Evolutionary conservation across 345 rosid species (phyloP).

Genomic region (Arabis alpina): DNA sequence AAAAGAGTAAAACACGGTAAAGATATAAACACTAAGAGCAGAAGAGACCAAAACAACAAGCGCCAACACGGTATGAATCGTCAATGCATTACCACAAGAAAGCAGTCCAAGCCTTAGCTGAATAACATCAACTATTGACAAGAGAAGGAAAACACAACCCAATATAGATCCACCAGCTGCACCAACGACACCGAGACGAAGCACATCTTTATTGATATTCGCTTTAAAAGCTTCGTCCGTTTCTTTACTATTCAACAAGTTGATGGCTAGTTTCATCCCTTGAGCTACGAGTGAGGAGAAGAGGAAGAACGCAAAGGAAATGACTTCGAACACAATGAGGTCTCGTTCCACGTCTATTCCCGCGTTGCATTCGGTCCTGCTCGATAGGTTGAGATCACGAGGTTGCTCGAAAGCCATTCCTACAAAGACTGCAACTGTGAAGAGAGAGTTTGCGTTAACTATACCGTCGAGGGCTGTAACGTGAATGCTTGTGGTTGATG

Average conservation of each 20-base stretch:
- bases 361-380: conserved; percentile 34
- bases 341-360: conserved; percentile 37
- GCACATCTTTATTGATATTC: conserved; percentile 34
- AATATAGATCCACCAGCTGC: conserved; percentile 39
- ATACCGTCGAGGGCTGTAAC: conserved; percentile 42
- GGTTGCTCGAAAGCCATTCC: conserved; percentile 38
- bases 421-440: conserved; percentile 44
- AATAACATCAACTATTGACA: conserved; percentile 41
- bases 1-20: conserved; percentile 44
- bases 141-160: conserved; percentile 37
- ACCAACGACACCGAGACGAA: conserved; percentile 42
- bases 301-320: conserved; percentile 42
- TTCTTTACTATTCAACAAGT: conserved; percentile 38
- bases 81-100: conserved; percentile 33
- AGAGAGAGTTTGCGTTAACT: conserved; percentile 41
- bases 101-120: conserved; percentile 41
- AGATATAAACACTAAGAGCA: conserved; percentile 39
- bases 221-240: conserved; percentile 38
- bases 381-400: conserved; percentile 32
- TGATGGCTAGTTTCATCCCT: conserved; percentile 39
- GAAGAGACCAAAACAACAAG: conserved; percentile 43
- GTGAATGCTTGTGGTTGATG: conserved; percentile 41
- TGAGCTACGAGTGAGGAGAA: conserved; percentile 46
- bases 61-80: conserved; percentile 34
- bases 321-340: conserved; percentile 40